phyloP scores from a whole-genome alignment of 2,329 filamentous ascomycete genomes.

The Massarina eburnea region DNA sequence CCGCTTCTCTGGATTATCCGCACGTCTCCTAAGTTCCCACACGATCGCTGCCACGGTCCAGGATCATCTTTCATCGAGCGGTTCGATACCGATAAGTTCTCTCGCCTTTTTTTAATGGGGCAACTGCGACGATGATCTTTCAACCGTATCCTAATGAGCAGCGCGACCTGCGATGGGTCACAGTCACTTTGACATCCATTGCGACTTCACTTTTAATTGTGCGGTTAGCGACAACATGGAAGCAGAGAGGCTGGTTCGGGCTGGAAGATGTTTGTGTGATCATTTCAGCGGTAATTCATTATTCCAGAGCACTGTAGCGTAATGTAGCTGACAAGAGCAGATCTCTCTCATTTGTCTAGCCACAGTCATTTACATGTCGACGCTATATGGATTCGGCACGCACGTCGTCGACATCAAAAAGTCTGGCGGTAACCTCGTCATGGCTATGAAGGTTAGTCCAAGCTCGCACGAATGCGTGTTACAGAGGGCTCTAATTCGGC shows the following conservation, averaged over 20 bases:
- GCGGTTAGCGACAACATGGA: conserved; percentile 20
- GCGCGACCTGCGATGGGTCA: conserved; percentile 23
- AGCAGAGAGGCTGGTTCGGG: conserved; percentile 27
- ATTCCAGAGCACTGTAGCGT: neutral
- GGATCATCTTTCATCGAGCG: too few relatives aligned
- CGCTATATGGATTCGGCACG: conserved; percentile 26
- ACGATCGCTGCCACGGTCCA: too few relatives aligned
- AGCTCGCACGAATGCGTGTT: too few relatives aligned
- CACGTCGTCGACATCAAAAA: conserved; percentile 17
- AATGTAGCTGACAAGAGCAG: conserved; percentile 9
- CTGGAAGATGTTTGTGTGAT: conserved; percentile 27
- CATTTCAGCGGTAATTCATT: conserved; percentile 18
- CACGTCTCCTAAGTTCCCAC: too few relatives aligned
- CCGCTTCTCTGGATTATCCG: too few relatives aligned
- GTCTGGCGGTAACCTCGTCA: conserved; percentile 17
- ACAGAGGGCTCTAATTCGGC: neutral
- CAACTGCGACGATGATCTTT: too few relatives aligned
- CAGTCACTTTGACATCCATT: conserved; percentile 18
- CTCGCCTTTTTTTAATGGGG: too few relatives aligned
- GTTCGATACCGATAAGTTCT: too few relatives aligned
- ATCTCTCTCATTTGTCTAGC: conserved; percentile 15
- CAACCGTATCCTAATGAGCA: conserved; percentile 23
- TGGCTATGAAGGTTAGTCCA: conserved; percentile 21
- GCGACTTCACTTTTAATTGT: conserved; percentile 16
- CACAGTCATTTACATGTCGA: conserved; percentile 14